Evolutionary conservation across 2,329 filamentous ascomycete genomes (phyloP), one percentile per base, ranked within the genome.

Genomic region (Esteya vermicola): DNA sequence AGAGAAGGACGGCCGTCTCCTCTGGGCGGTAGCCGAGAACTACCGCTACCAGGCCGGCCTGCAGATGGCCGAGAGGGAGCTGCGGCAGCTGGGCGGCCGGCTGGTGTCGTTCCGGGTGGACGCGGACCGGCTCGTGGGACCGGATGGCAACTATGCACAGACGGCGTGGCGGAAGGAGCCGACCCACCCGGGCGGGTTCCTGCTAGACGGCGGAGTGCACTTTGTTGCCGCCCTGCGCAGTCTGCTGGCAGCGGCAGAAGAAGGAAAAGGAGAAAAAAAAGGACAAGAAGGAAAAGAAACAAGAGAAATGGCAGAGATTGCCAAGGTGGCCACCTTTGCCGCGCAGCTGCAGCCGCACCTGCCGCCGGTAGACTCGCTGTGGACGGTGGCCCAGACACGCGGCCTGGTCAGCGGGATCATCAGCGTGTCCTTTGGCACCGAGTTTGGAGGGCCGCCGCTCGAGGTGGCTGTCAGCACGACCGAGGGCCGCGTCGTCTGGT

Each of bases 161-260:
- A 74, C 70, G 4, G 47, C 59, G 21, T 73, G 57, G 83, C 74
- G 83, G 40, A 79, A 78, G 55, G 68, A 61, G 41, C 81, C 82
- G 1, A 64, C 70, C 39, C 72, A 84, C 53, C 81, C 85, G 57
- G 83, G 82, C 40, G 82, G 83, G 0, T 86, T 85, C 53, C 55
- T 86, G 40, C 70, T 88, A 3, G 82, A 88, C 51, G 80, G 74
- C 13, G 82, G 83, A 33, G 79, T 88, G 21, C 83, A 88, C 56
- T 78, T 73, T 44, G 63, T 77, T 7, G 81, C 81, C 8, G 75
- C 60, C 0, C 65, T 78, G 37, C 64, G 81, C 14, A 54, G 71
- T 25, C 52, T 88, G 32, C 59, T 85, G 3, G 62, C 64, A 16
- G 45, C 57, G 0, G 60, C 62, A 12, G 61, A 21, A 10, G 19